Conservation (phyloP, 768 basidiomycete species). For the Paxillus ammoniavirescens region DNA sequence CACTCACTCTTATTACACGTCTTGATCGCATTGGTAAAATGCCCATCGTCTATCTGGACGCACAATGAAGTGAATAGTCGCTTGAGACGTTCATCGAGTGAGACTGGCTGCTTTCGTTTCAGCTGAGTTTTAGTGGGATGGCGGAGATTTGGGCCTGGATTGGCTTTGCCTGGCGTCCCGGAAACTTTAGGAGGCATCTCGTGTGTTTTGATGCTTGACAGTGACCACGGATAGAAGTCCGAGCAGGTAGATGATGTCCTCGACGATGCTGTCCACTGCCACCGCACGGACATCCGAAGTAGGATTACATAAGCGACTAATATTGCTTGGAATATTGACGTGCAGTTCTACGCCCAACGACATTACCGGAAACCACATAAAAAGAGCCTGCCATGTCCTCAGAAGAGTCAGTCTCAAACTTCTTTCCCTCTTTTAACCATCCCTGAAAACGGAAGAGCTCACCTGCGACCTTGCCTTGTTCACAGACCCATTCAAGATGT, state of each 20-base stretch:
- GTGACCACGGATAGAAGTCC: too few relatives aligned
- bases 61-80: conserved; percentile 75
- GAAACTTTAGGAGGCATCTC: conserved; percentile 22
- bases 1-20: conserved; percentile 88
- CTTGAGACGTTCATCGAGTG: conserved; percentile 36
- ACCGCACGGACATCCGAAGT: conserved; percentile 22
- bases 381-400: conserved; percentile 43
- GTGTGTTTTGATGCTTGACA: neutral
- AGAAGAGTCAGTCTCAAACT: conserved; percentile 44
- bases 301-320: conserved; percentile 19
- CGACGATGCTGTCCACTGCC: conserved; percentile 14
- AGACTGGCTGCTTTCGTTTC: conserved; percentile 22
- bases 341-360: too few relatives aligned
- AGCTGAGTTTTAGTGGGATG: conserved; percentile 5
- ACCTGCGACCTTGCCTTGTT: neutral
- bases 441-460: neutral
- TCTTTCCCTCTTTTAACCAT: neutral
- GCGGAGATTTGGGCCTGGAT: conserved; percentile 5
- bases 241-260: too few relatives aligned
- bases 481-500: conserved; percentile 33
- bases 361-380: conserved; percentile 5
- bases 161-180: neutral
- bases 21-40: conserved; percentile 82
- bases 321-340: too few relatives aligned
- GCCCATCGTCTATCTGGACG: conserved; percentile 88